These are phyloP conservation scores for Effrenium voratum DNA, from an alignment of 73 alveolate species.

Conservation along the genomic window DNA sequence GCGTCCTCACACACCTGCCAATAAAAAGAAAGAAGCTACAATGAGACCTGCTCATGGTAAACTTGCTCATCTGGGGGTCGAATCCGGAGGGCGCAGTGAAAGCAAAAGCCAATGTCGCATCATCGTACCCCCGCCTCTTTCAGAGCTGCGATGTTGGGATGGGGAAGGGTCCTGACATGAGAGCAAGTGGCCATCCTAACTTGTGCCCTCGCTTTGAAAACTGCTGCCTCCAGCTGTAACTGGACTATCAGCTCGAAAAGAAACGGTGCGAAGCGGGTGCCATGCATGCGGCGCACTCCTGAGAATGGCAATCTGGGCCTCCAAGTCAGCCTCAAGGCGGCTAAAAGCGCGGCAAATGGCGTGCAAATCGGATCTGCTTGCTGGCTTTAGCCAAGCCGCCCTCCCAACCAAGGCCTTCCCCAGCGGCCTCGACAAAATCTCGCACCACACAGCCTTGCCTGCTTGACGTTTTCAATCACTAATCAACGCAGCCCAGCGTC, in stretches of 20 bases:
- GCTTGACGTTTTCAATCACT: too few species aligned
- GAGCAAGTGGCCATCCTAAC: neutral
- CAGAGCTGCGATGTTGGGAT: slow-evolving; percentile 41
- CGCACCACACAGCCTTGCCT: too few species aligned
- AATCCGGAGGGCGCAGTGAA: neutral
- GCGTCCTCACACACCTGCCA: slow-evolving; percentile 31
- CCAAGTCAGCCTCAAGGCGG: neutral
- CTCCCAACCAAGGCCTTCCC: too few species aligned
- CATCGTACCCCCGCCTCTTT: neutral
- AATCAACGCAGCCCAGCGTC: slow-evolving; percentile 5
- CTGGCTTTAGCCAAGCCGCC: too few species aligned
- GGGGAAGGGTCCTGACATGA: slow-evolving; percentile 10
- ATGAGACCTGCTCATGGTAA: neutral
- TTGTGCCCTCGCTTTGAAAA: neutral
- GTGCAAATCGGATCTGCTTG: too few species aligned
- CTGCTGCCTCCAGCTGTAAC: neutral
- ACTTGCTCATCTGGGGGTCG: neutral
- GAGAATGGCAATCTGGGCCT: slow-evolving; percentile 4
- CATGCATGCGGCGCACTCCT: neutral
- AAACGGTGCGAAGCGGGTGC: too few species aligned
- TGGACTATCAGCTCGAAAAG: neutral
- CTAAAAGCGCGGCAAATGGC: too few species aligned
- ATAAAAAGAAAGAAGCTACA: neutral
- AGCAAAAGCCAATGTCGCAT: neutral
- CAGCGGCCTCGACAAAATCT: too few species aligned